phyloP scores from a whole-genome alignment of 176 grass and related monocot species.

The Saccharum spontaneum region DNA sequence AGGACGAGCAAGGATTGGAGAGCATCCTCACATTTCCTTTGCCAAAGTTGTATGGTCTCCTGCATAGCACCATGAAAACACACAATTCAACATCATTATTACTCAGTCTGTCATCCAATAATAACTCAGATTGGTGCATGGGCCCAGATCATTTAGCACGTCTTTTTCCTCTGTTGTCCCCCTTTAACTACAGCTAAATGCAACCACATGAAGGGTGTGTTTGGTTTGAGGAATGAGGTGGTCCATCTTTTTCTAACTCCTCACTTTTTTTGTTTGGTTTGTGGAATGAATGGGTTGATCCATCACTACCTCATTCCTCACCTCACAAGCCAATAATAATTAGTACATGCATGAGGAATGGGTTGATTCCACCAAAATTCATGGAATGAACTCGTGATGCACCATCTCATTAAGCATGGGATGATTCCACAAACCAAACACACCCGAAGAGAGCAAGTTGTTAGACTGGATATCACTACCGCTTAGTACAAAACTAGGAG shows the following conservation, averaged over 20 bases:
- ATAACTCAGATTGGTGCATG: background rate
- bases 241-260: background rate
- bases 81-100: slow-evolving; percentile 8
- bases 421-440: background rate
- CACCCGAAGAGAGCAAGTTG: background rate
- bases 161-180: background rate
- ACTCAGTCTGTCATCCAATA: background rate
- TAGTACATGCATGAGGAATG: background rate
- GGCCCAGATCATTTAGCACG: background rate
- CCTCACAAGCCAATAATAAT: too few species aligned
- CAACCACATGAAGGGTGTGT: background rate
- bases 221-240: background rate
- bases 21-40: slow-evolving; percentile 98
- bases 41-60: slow-evolving; percentile 93
- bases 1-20: slow-evolving; percentile 85
- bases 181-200: background rate
- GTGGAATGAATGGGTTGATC: background rate
- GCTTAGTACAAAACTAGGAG: background rate
- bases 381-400: background rate
- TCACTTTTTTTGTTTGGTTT: background rate
- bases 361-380: background rate
- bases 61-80: slow-evolving; percentile 39
- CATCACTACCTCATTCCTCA: too few species aligned
- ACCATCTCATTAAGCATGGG: background rate
- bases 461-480: background rate